These are phyloP conservation scores for Hibiscus trionum DNA, from an alignment of 345 rosid species.

Conservation along the genomic window DNA sequence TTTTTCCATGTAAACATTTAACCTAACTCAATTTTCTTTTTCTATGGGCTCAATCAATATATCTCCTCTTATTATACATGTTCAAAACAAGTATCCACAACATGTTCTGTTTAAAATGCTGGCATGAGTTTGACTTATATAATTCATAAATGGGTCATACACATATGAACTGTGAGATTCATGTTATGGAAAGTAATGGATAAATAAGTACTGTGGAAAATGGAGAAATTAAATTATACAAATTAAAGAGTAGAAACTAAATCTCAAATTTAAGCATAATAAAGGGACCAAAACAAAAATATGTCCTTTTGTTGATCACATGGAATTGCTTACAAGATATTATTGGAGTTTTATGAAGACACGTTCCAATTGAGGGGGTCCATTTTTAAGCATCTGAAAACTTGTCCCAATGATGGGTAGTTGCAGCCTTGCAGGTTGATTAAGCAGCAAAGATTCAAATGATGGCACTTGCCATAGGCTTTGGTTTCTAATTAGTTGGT, in stretches of 20 bases:
- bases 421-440: not conserved
- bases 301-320: not conserved
- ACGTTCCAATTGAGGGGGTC: slow-evolving; percentile 3
- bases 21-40: no score
- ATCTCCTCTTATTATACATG: no score
- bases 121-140: no score
- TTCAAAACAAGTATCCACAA: no score
- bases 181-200: no score
- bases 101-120: no score
- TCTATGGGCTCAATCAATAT: no score
- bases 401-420: slow-evolving; percentile 2
- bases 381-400: not conserved
- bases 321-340: not conserved
- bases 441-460: not conserved
- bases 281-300: not conserved
- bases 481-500: not conserved
- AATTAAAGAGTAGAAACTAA: not conserved
- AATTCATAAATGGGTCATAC: no score
- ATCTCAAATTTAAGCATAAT: not conserved
- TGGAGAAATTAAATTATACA: no score
- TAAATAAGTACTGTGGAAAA: no score
- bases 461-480: not conserved
- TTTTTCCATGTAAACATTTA: no score
- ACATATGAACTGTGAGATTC: no score
- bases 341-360: not conserved